Percentiles rank a stretch among this genome's conserved stretches.
Evolutionary conservation across 1,284 basidiomycete genomes (phyloP).

Genomic region (Cystobasidiaceae sp.): DNA sequence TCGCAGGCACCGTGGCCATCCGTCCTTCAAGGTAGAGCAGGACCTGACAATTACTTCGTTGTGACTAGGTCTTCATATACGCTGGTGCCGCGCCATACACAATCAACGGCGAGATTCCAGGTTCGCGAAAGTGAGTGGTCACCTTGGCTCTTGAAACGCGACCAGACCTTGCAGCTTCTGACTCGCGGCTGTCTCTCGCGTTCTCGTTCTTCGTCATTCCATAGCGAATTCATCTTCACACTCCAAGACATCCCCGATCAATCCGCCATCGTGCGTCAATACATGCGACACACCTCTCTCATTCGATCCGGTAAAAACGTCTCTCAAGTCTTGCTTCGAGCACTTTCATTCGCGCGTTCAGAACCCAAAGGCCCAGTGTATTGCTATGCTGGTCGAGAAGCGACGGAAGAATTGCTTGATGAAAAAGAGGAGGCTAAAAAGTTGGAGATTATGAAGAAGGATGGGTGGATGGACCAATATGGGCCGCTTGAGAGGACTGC

Average conservation of each 20-base stretch:
- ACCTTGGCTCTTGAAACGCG: too few relatives aligned
- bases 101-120: conserved; percentile 55
- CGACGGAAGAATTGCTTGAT: conserved; percentile 61
- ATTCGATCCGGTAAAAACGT: conserved; percentile 53
- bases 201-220: neutral
- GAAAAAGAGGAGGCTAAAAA: conserved; percentile 32
- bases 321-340: conserved; percentile 52
- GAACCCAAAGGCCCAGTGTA: conserved; percentile 65
- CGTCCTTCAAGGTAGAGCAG: too few relatives aligned
- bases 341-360: conserved; percentile 59
- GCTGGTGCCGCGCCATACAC: conserved; percentile 59
- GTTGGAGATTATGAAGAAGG: neutral
- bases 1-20: too few relatives aligned
- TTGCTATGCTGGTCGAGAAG: conserved; percentile 54
- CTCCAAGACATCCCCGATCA: conserved; percentile 54
- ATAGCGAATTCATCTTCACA: conserved; percentile 25
- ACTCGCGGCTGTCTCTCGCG: conserved; percentile 39
- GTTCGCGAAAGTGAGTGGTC: conserved; percentile 62
- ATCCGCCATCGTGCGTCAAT: conserved; percentile 42
- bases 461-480: conserved; percentile 49
- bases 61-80: conserved; percentile 58
- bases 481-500: conserved; percentile 54
- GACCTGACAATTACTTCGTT: too few relatives aligned
- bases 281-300: conserved; percentile 62
- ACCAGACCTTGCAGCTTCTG: too few relatives aligned